Percentiles rank a stretch among this genome's conserved stretches.
Evolutionary conservation across 1,139 yeast species (phyloP).

Genomic region (Blastobotrys arbuscula): DNA sequence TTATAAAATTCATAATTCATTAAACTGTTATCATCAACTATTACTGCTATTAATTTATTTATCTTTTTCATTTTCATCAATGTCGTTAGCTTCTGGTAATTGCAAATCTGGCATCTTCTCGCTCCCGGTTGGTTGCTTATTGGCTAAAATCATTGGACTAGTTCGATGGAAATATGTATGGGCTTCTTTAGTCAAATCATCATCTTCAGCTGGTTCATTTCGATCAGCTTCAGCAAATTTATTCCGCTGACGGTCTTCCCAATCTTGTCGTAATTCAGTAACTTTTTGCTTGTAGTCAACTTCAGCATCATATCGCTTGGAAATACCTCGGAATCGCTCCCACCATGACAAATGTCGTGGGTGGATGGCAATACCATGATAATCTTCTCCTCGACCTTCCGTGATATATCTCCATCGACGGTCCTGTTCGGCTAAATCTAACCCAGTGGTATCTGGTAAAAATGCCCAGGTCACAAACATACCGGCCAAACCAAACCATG

Average conservation of each 20-base stretch:
- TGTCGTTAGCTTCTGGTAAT: slow-evolving; percentile 4
- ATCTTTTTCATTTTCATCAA: not conserved
- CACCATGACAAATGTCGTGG: slow-evolving; percentile 34
- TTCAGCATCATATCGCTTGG: slow-evolving; percentile 36
- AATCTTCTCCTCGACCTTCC: slow-evolving; percentile 34
- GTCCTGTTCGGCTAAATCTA: slow-evolving; percentile 36
- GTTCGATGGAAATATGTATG: slow-evolving; percentile 35
- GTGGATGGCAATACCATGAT: slow-evolving; percentile 38
- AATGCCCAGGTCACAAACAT: slow-evolving; percentile 33
- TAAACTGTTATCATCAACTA: no score
- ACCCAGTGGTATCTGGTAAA: slow-evolving; percentile 37
- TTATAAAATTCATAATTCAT: not conserved
- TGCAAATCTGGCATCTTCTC: slow-evolving; percentile 19
- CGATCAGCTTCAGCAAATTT: slow-evolving; percentile 24
- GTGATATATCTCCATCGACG: slow-evolving; percentile 34
- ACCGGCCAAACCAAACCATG: slow-evolving; percentile 38
- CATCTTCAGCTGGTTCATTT: slow-evolving; percentile 21
- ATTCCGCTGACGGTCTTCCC: slow-evolving; percentile 33
- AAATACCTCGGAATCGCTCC: slow-evolving; percentile 35
- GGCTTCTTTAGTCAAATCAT: slow-evolving; percentile 20
- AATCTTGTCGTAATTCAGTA: slow-evolving; percentile 33
- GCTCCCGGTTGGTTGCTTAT: slow-evolving; percentile 16
- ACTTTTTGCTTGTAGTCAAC: slow-evolving; percentile 36
- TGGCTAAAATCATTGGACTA: slow-evolving; percentile 31
- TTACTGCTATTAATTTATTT: no score